These are phyloP conservation scores for Melanomma pulvis-pyrius DNA, from an alignment of 495 filamentous ascomycete genomes.

Conservation along the genomic window DNA sequence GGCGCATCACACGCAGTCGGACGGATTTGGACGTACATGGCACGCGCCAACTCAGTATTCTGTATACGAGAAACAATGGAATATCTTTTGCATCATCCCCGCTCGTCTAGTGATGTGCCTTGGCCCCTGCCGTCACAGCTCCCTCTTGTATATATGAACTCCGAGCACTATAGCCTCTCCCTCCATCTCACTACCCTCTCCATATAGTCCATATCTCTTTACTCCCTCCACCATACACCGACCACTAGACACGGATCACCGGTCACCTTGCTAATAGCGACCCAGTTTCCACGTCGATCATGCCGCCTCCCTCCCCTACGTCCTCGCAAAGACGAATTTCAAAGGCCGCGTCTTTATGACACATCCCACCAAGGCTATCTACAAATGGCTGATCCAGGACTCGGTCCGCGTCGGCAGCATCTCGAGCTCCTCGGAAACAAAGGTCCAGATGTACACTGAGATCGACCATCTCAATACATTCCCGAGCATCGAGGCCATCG, in stretches of 20 bases:
- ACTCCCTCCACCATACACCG: not conserved
- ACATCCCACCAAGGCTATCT: constrained; percentile 97
- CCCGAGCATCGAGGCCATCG: constrained; percentile 91
- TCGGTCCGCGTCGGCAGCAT: constrained; percentile 87
- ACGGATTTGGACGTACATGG: not conserved
- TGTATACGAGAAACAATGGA: constrained; percentile 43
- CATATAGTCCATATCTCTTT: not conserved
- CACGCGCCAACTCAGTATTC: not conserved
- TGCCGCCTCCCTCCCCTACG: constrained; percentile 93
- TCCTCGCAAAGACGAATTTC: constrained; percentile 97
- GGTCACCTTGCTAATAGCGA: not conserved
- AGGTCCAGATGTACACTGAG: constrained; percentile 85
- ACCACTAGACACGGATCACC: too few relatives aligned
- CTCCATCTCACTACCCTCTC: not conserved
- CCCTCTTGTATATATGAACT: constrained; percentile 23
- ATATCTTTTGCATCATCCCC: constrained; percentile 32
- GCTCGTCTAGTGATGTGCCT: constrained; percentile 33
- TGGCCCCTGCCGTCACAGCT: not conserved
- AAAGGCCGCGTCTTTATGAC: constrained; percentile 98
- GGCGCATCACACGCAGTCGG: constrained; percentile 26
- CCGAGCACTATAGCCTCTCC: constrained; percentile 3
- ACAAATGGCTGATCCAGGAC: constrained; percentile 98
- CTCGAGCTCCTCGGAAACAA: constrained; percentile 70
- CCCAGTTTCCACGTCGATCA: constrained; percentile 94
- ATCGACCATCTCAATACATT: constrained; percentile 92